Evolutionary conservation across 2,329 filamentous ascomycete species (phyloP).

Genomic region (Camillea tinctor): DNA sequence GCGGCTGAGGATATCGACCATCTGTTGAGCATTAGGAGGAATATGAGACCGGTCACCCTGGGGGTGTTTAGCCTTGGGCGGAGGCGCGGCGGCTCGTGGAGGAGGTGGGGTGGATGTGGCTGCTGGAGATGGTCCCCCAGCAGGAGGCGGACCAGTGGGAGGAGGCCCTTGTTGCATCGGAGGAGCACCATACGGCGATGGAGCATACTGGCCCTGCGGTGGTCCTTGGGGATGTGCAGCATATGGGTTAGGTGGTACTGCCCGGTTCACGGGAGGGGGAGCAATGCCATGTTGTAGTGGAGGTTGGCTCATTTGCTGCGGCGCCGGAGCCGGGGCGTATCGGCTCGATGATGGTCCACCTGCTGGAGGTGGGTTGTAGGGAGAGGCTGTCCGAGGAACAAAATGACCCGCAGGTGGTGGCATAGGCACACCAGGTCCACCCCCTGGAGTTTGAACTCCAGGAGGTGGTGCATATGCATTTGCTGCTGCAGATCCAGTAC

Average conservation of each 20-base stretch:
- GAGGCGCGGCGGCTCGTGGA: constrained; percentile 46
- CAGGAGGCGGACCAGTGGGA: constrained; percentile 41
- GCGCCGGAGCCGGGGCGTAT: constrained; percentile 68
- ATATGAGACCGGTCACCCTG: constrained; percentile 90
- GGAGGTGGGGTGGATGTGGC: constrained; percentile 45
- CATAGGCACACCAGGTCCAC: constrained; percentile 29
- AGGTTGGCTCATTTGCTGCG: constrained; percentile 50
- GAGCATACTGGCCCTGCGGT: constrained; percentile 59
- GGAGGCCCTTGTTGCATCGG: constrained; percentile 39
- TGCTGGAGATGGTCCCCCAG: constrained; percentile 35
- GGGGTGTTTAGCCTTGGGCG: constrained; percentile 67
- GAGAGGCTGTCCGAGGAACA: constrained; percentile 74
- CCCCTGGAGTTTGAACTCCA: constrained; percentile 37
- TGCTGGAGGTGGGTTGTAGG: constrained; percentile 79
- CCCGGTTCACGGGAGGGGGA: constrained; percentile 40
- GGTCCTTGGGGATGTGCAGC: constrained; percentile 48
- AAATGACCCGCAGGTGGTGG: constrained; percentile 48
- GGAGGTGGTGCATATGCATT: constrained; percentile 65
- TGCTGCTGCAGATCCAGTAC: constrained; percentile 56
- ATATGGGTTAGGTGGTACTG: constrained; percentile 47
- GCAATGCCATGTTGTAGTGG: constrained; percentile 32
- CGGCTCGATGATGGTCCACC: constrained; percentile 68
- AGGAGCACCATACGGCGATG: constrained; percentile 49
- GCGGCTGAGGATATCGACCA: constrained; percentile 76
- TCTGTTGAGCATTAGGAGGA: constrained; percentile 67